Conservation (phyloP, 176 grass and related monocot genomes). For the Poa pratensis region DNA sequence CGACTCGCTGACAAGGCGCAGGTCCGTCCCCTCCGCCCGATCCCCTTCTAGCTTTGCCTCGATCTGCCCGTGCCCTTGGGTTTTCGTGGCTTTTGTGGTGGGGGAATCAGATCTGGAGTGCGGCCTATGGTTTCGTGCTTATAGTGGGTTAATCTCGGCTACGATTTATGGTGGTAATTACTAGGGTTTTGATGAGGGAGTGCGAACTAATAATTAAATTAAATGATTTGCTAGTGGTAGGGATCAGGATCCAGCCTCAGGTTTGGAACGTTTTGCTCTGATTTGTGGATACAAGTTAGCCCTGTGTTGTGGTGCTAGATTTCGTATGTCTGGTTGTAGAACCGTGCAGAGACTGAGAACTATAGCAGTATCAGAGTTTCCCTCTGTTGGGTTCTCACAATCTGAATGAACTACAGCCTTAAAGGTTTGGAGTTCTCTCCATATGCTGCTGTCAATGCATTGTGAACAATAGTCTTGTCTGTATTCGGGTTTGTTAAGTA, state of each 20-base stretch:
- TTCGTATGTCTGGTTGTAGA: not conserved
- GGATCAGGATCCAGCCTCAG: not conserved
- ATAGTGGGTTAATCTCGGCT: not conserved
- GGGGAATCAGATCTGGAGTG: conserved; percentile 21
- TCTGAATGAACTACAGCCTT: not conserved
- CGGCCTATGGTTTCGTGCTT: not conserved
- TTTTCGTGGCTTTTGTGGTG: conserved; percentile 7
- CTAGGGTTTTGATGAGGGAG: conserved; percentile 1
- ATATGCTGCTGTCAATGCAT: not conserved
- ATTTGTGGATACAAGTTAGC: conserved; percentile 20
- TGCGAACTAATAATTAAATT: no score
- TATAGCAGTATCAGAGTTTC: not conserved
- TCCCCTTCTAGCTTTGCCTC: not conserved
- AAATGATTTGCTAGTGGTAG: not conserved
- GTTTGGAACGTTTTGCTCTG: not conserved
- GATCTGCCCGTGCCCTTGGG: conserved; percentile 4
- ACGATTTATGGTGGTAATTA: not conserved
- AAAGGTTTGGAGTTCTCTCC: not conserved
- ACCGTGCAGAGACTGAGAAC: not conserved
- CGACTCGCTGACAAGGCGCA: conserved; percentile 93
- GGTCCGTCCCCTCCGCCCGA: conserved; percentile 42
- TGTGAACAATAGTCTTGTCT: not conserved
- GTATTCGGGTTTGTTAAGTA: not conserved
- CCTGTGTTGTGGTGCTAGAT: not conserved
- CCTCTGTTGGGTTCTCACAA: not conserved